Conservation (phyloP, 805 yeast species). For the Geotrichum ghanense region DNA sequence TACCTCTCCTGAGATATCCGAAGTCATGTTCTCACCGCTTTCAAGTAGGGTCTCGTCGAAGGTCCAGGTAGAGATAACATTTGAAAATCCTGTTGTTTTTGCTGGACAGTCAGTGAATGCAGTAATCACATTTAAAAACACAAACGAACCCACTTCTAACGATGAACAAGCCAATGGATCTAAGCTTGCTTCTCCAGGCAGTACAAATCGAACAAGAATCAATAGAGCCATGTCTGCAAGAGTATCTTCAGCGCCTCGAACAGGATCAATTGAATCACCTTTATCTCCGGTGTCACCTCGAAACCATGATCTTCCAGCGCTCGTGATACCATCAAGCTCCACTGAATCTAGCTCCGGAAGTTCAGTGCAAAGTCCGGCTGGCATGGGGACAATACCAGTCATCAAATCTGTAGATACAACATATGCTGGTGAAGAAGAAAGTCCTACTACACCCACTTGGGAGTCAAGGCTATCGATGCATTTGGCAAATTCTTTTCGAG, state of each 20-base stretch:
- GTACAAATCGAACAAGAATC: not conserved
- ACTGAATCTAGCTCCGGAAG: not conserved
- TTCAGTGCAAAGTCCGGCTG: not conserved
- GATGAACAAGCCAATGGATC: not conserved
- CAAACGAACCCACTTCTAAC: conserved; percentile 5
- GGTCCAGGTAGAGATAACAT: conserved; percentile 27
- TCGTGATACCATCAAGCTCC: not conserved
- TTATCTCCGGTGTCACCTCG: not conserved
- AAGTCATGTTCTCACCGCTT: not conserved
- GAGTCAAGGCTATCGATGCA: not conserved
- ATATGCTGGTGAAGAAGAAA: not conserved
- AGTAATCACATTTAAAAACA: conserved; percentile 23
- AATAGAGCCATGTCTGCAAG: not conserved
- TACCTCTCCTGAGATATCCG: no score
- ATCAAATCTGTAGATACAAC: not conserved
- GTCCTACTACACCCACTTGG: not conserved
- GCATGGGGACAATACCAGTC: not conserved
- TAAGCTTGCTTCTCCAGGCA: not conserved
- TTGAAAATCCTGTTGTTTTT: conserved; percentile 28
- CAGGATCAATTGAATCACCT: not conserved
- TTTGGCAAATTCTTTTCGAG: conserved; percentile 1
- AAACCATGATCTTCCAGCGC: not conserved
- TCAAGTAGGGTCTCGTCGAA: not conserved
- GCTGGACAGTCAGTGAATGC: conserved; percentile 29
- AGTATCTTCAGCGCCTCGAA: not conserved